Evolutionary conservation across 768 basidiomycete species (phyloP).

Genomic region (Hemileccinum impolitum): DNA sequence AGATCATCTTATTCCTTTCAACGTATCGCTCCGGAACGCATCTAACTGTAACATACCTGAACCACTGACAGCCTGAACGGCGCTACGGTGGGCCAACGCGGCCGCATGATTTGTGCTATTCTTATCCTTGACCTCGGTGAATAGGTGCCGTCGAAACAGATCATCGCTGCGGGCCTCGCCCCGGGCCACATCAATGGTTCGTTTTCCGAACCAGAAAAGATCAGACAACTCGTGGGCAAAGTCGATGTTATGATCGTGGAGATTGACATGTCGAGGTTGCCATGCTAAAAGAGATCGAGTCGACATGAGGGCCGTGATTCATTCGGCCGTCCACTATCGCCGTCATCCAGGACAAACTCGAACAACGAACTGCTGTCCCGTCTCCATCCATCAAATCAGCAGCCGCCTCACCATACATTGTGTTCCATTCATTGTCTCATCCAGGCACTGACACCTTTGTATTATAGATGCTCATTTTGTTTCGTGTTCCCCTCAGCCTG

Average conservation of each 20-base stretch:
- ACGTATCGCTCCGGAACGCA: background rate
- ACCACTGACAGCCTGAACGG: too few species aligned
- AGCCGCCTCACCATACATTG: too few species aligned
- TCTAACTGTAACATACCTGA: slow-evolving; percentile 4
- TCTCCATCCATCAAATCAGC: too few species aligned
- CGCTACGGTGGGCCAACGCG: slow-evolving; percentile 96
- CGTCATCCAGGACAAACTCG: slow-evolving; percentile 77
- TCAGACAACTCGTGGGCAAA: slow-evolving; percentile 71
- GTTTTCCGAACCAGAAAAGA: too few species aligned
- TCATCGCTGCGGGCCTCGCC: slow-evolving; percentile 54
- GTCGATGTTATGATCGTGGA: slow-evolving; percentile 92
- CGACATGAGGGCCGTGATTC: slow-evolving; percentile 39
- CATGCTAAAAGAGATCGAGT: slow-evolving; percentile 52
- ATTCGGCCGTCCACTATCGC: slow-evolving; percentile 83
- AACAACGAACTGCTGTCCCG: too few species aligned
- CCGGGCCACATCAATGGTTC: slow-evolving; percentile 80
- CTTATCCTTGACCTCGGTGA: slow-evolving; percentile 82
- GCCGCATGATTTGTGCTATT: slow-evolving; percentile 89
- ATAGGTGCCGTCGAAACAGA: slow-evolving; percentile 86
- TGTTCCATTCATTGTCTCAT: too few species aligned
- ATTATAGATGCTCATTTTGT: too few species aligned
- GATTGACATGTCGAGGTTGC: slow-evolving; percentile 89
- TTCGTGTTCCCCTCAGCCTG: too few species aligned
- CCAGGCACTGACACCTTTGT: too few species aligned
- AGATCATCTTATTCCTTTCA: slow-evolving; percentile 13